These are phyloP conservation scores for Lipomyces chichibuensis DNA, from an alignment of 805 yeast species.

Conservation along the genomic window DNA sequence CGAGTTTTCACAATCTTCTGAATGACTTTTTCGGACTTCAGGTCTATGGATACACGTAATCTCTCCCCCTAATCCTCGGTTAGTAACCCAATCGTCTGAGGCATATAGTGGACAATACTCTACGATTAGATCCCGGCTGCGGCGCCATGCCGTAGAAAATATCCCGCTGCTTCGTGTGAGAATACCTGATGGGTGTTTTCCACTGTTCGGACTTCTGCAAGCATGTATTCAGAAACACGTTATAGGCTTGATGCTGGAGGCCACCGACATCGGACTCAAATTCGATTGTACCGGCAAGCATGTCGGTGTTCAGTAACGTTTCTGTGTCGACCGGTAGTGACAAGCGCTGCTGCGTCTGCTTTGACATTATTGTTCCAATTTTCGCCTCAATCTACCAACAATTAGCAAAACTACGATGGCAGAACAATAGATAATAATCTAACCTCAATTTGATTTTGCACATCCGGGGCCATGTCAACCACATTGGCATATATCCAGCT, in stretches of 20 bases:
- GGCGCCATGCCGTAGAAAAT: constrained; percentile 4
- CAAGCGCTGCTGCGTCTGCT: constrained; percentile 23
- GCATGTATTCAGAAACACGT: constrained; percentile 18
- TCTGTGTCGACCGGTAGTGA: constrained; percentile 34
- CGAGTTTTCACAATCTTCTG: constrained; percentile 24
- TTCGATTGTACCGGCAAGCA: constrained; percentile 26
- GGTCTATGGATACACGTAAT: constrained; percentile 25
- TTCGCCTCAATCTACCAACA: constrained; percentile 46
- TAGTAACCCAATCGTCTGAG: background rate
- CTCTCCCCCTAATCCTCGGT: constrained; percentile 8
- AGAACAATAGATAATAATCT: background rate
- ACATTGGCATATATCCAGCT: constrained; percentile 85
- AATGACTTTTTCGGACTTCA: constrained; percentile 12
- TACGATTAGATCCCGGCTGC: constrained; percentile 3
- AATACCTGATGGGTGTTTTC: constrained; percentile 12
- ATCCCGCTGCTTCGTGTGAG: constrained; percentile 11
- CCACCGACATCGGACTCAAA: constrained; percentile 32
- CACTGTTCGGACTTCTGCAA: constrained; percentile 11
- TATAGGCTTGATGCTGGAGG: constrained; percentile 27
- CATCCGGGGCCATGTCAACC: constrained; percentile 43
- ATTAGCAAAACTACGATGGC: background rate
- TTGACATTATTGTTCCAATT: constrained; percentile 25
- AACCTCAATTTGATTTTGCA: constrained; percentile 24
- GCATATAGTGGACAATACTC: background rate
- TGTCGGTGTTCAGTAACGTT: constrained; percentile 30